Base-by-base conservation (phyloP, 768 basidiomycete species). In the Rhodotorula sphaerocarpa region DNA sequence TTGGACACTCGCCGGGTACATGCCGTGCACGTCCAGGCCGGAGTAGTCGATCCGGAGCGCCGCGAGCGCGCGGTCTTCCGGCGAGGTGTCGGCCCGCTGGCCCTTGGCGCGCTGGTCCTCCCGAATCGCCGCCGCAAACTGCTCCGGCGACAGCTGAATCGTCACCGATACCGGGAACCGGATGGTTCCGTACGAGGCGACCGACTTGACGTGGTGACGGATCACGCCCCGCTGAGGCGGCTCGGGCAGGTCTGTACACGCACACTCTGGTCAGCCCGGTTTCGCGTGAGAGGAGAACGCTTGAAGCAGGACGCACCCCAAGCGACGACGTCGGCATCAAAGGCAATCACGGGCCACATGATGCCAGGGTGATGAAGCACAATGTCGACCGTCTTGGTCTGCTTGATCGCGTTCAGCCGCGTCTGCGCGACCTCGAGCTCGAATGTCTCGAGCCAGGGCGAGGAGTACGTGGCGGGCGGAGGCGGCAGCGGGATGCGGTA, bases 311-410 rank as follows among this genome's bases (percentile, higher is more conserved):
- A 31, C 50, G n/a, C 34, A 51, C 50, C 50, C 92, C 92, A 96
- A 56, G 81, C 75, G 12, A 92, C 74, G 20, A 96, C 88, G 63
- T 92, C 86, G 0, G 89, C 92, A 52, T 92, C 87, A 72, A 97
- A 95, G 0, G 90, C 86, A 57, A 97, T 81, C 7, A 87, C 90
- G 83, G 70, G 45, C 58, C 90, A 90, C 89, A 90, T 91, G 47
- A 92, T 77, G 5, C 83, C 86, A 2, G 87, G 87, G 74, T 92
- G 88, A 31, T 81, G 76, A 39, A 92, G 79, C 50, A 79, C 74
- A n/a, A 92, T 73, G 7, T 82, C 85, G 50, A 93, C 71, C 61
- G 79, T 82, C 56, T 90, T 80, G 3, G 85, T 86, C 3, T 83
- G 84, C n/a, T 80, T 80, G 21, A 70, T 73, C 18, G 78, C 70